A percentile compares a stretch with the other conserved stretches of the same genome.
Evolutionary conservation across 352 stramenopile genomes (phyloP).

Genomic region (Stephanocyclus meneghinianus): DNA sequence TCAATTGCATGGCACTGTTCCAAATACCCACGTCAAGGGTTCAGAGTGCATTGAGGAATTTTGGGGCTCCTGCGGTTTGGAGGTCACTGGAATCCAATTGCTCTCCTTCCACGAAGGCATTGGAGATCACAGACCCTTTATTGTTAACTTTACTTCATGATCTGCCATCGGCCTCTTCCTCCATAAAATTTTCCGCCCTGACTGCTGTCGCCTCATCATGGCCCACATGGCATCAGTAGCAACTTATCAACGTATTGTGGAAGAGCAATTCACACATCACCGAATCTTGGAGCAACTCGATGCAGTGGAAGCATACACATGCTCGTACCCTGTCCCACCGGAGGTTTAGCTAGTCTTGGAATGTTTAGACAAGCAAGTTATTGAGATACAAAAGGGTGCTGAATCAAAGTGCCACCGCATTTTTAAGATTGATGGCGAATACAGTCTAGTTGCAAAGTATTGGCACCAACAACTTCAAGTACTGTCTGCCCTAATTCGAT

Average conservation of each 20-base stretch:
- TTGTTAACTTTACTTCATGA: slow-evolving; percentile 5
- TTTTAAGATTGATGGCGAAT: slow-evolving; percentile 14
- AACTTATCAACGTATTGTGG: not conserved
- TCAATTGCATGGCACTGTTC: not conserved
- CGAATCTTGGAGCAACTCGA: not conserved
- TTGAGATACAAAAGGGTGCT: slow-evolving; percentile 8
- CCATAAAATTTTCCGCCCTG: not conserved
- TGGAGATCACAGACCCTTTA: slow-evolving; percentile 11
- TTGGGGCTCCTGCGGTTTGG: not conserved
- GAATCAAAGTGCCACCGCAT: slow-evolving; percentile 40
- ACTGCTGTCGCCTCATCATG: not conserved
- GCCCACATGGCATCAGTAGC: not conserved
- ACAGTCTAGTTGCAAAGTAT: slow-evolving; percentile 12
- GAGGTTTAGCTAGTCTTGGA: not conserved
- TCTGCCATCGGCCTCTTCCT: not conserved
- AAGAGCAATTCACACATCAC: not conserved
- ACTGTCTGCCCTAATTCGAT: slow-evolving; percentile 3
- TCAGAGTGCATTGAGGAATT: slow-evolving; percentile 1
- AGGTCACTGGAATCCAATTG: not conserved
- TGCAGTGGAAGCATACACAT: not conserved
- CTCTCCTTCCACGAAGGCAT: slow-evolving; percentile 8
- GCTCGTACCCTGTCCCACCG: not conserved
- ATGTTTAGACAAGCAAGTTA: slow-evolving; percentile 12
- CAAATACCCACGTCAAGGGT: not conserved
- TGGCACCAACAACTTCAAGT: slow-evolving; percentile 17